Conservation (phyloP, 2,329 filamentous ascomycete genomes). For the Paraphoma chrysanthemicola region DNA sequence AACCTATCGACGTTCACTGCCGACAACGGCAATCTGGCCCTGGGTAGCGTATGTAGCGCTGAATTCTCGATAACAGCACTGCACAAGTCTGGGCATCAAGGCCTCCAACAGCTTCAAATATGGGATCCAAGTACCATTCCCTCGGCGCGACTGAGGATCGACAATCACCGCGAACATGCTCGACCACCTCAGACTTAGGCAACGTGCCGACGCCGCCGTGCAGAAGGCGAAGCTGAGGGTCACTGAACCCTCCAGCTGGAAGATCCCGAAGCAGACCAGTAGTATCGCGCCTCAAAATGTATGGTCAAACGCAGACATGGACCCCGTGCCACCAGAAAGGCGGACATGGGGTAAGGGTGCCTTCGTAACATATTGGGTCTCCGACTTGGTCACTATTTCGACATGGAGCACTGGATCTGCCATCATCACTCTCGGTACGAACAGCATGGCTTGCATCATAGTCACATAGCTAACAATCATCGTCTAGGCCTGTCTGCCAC, state of each 20-base stretch:
- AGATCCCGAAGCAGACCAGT: constrained; percentile 21
- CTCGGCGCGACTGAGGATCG: background rate
- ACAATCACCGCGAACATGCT: background rate
- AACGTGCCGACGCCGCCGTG: background rate
- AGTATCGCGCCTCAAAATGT: constrained; percentile 17
- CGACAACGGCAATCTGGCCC: background rate
- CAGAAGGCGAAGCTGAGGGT: constrained; percentile 7
- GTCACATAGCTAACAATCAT: constrained; percentile 41
- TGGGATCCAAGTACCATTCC: background rate
- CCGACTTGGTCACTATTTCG: constrained; percentile 41
- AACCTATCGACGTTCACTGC: background rate
- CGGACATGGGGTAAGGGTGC: constrained; percentile 54
- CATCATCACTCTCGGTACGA: constrained; percentile 56
- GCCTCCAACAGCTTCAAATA: background rate
- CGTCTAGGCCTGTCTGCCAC: constrained; percentile 22
- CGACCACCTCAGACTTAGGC: background rate
- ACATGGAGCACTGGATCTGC: constrained; percentile 54
- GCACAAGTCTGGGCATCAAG: background rate
- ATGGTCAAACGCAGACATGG: constrained; percentile 55
- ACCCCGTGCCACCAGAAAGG: constrained; percentile 54
- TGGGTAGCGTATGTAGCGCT: background rate
- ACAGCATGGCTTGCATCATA: constrained; percentile 12
- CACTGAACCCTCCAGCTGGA: constrained; percentile 19
- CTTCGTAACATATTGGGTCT: constrained; percentile 56
- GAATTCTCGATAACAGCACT: background rate